Percentiles rank a stretch among this genome's conserved stretches.
These are phyloP conservation scores for Leishmania mexicana DNA, from an alignment of 208 protist species.

Conservation along the genomic window DNA sequence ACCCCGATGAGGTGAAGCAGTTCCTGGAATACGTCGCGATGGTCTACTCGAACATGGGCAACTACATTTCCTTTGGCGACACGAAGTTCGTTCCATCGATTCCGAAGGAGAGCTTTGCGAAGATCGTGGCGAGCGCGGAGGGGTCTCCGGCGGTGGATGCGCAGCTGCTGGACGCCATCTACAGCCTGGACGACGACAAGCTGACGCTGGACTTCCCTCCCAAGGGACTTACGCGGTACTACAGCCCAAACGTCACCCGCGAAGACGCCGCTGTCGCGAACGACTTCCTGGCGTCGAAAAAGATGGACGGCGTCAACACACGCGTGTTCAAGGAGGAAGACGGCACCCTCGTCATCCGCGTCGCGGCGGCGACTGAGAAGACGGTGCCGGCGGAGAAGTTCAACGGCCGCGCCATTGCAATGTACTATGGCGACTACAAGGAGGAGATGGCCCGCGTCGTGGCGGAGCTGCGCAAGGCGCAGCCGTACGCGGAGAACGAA, in stretches of 20 bases:
- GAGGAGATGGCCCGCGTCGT: slow-evolving; percentile 72
- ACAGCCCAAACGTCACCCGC: slow-evolving; percentile 70
- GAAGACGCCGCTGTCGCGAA: slow-evolving; percentile 79
- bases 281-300: slow-evolving; percentile 61
- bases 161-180: slow-evolving; percentile 62
- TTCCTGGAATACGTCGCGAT: slow-evolving; percentile 82
- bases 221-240: slow-evolving; percentile 83
- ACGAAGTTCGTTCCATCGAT: slow-evolving; percentile 91
- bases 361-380: slow-evolving; percentile 49
- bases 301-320: slow-evolving; percentile 81
- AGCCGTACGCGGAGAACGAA: slow-evolving; percentile 70
- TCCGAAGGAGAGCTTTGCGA: slow-evolving; percentile 49
- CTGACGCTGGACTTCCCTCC: slow-evolving; percentile 75
- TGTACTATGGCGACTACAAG: slow-evolving; percentile 84
- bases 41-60: slow-evolving; percentile 93
- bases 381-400: slow-evolving; percentile 43
- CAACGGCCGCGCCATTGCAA: slow-evolving; percentile 51
- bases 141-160: slow-evolving; percentile 23
- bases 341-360: slow-evolving; percentile 45
- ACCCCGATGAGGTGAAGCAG: slow-evolving; percentile 48
- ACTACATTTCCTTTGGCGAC: slow-evolving; percentile 94
- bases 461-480: slow-evolving; percentile 52
- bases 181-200: slow-evolving; percentile 49
- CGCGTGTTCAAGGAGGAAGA: slow-evolving; percentile 72
- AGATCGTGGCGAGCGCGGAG: slow-evolving; percentile 40